Evolutionary conservation across 768 basidiomycete species (phyloP).

Genomic region (Austroboletus eburneus): DNA sequence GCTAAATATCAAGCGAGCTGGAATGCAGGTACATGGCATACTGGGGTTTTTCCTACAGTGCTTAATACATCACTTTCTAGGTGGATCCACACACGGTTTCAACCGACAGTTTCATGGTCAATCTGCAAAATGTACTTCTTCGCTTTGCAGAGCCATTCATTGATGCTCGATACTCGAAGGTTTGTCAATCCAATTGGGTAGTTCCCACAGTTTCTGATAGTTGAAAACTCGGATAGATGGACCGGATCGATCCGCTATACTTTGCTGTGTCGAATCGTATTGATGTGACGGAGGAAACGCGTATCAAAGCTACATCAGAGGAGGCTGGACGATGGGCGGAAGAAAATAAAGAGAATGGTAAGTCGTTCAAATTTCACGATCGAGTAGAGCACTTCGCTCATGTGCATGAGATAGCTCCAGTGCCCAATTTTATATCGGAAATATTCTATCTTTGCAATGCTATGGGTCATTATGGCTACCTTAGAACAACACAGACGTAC

Average conservation of each 20-base stretch:
- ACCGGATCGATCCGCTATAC: conserved; percentile 84
- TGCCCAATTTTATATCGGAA: conserved; percentile 92
- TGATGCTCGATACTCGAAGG: conserved; percentile 88
- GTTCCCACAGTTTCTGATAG: background rate
- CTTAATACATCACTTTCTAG: conserved; percentile 31
- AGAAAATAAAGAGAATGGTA: conserved; percentile 47
- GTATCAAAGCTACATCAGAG: conserved; percentile 87
- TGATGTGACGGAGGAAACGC: conserved; percentile 82
- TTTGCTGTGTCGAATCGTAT: conserved; percentile 71
- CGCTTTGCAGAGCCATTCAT: conserved; percentile 93
- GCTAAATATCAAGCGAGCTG: conserved; percentile 80
- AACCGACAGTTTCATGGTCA: conserved; percentile 90
- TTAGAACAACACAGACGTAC: conserved; percentile 74
- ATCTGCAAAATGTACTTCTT: conserved; percentile 76
- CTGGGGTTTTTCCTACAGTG: background rate
- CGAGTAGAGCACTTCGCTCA: background rate
- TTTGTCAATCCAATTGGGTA: conserved; percentile 23
- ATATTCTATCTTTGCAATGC: conserved; percentile 88
- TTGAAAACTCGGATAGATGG: conserved; percentile 52
- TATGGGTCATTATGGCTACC: conserved; percentile 84
- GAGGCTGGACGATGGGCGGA: conserved; percentile 75
- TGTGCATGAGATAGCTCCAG: conserved; percentile 42
- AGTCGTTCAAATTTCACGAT: background rate
- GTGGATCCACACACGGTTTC: conserved; percentile 85
- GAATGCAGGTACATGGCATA: conserved; percentile 66